Evolutionary conservation across 208 protist genomes (phyloP).

Genomic region (Trypanosoma lewisi): DNA sequence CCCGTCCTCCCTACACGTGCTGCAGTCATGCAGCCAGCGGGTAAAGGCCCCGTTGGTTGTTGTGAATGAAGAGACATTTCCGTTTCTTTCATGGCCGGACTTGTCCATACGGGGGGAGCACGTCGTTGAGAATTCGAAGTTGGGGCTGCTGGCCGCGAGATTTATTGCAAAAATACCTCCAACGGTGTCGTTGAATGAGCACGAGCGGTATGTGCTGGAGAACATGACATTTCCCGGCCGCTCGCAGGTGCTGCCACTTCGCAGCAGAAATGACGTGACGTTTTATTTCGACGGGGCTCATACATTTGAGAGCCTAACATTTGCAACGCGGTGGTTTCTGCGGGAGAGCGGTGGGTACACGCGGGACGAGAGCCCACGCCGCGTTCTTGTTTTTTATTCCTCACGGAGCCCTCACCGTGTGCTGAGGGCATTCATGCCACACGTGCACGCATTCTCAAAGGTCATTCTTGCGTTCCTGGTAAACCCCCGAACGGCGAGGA

Average conservation of each 20-base stretch:
- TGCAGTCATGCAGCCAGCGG: constrained; percentile 47
- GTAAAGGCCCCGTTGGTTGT: constrained; percentile 51
- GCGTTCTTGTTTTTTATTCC: constrained; percentile 80
- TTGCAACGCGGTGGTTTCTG: constrained; percentile 78
- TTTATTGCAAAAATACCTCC: constrained; percentile 55
- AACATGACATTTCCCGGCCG: constrained; percentile 71
- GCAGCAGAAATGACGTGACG: constrained; percentile 34
- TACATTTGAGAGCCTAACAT: constrained; percentile 73
- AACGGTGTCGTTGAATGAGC: constrained; percentile 53
- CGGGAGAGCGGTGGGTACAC: constrained; percentile 47
- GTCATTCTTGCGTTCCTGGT: constrained; percentile 55
- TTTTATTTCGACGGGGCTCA: constrained; percentile 90
- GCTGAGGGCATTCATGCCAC: constrained; percentile 77
- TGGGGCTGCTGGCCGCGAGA: constrained; percentile 72
- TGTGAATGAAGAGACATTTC: constrained; percentile 58
- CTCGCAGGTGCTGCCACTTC: constrained; percentile 62
- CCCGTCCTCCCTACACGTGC: constrained; percentile 49
- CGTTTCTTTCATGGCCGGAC: constrained; percentile 61
- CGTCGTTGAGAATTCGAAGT: constrained; percentile 81
- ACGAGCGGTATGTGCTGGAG: constrained; percentile 56
- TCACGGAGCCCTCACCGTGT: constrained; percentile 62
- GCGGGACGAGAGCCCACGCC: constrained; percentile 36
- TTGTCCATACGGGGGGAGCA: constrained; percentile 77
- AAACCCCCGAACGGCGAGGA: constrained; percentile 39
- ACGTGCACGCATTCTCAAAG: constrained; percentile 57